Evolutionary conservation across 2,329 filamentous ascomycete species (phyloP).

Genomic region (Xylaria sp.): DNA sequence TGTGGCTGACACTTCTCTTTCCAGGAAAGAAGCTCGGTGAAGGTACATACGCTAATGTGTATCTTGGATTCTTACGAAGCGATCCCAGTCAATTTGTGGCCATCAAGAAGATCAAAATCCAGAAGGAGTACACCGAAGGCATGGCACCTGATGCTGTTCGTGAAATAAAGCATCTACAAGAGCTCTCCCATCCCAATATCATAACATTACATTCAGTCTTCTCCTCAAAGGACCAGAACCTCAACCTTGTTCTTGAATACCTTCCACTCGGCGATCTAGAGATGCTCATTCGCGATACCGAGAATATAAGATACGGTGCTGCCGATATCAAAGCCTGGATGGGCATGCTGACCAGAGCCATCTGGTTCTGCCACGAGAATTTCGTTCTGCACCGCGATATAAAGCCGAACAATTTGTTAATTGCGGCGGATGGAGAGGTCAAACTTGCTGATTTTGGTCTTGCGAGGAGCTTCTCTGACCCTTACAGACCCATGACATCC

Average conservation of each 20-base stretch:
- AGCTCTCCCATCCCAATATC: conserved; percentile 94
- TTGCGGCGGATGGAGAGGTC: conserved; percentile 90
- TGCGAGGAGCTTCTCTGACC: conserved; percentile 88
- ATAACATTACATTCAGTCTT: conserved; percentile 93
- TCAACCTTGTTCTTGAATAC: conserved; percentile 95
- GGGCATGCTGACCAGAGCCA: conserved; percentile 91
- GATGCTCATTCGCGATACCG: conserved; percentile 88
- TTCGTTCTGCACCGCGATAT: conserved; percentile 96
- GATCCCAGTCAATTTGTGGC: conserved; percentile 82
- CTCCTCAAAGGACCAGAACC: conserved; percentile 94
- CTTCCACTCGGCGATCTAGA: conserved; percentile 94
- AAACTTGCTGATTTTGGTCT: conserved; percentile 99
- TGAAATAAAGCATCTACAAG: conserved; percentile 94
- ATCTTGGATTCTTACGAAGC: conserved; percentile 81
- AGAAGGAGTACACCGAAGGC: conserved; percentile 87
- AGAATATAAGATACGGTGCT: conserved; percentile 80
- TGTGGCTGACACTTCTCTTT: conserved; percentile 27
- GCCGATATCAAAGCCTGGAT: conserved; percentile 99
- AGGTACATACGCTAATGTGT: conserved; percentile 97
- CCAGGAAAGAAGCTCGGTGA: conserved; percentile 90
- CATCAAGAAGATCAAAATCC: conserved; percentile 92
- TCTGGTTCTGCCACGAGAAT: conserved; percentile 98
- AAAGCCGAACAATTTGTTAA: conserved; percentile 97
- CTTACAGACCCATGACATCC: conserved; percentile 87
- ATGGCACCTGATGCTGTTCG: conserved; percentile 94